A percentile compares a stretch with the other conserved stretches of the same genome.
Conservation (phyloP, 345 rosid species). For the Excoecaria cochinchinensis region DNA sequence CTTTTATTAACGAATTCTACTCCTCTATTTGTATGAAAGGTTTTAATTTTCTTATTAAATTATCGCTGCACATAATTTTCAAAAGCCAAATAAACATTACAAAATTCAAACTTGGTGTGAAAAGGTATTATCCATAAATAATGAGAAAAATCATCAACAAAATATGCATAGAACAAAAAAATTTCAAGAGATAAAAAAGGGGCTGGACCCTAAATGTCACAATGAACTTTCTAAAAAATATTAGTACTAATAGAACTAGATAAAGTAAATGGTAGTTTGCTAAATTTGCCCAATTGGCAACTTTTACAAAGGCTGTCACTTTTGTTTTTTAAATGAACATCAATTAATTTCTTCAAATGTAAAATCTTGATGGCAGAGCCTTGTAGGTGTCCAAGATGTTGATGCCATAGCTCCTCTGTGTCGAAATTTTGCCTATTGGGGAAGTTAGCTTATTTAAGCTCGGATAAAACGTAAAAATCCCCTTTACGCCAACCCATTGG, state of each 20-base stretch:
- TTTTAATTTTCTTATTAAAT: neutral
- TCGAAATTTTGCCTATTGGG: neutral
- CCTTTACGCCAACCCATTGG: too few relatives aligned
- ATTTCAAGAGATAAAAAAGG: neutral
- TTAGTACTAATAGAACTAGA: too few relatives aligned
- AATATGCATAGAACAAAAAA: neutral
- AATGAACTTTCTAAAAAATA: too few relatives aligned
- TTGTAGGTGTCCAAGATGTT: neutral
- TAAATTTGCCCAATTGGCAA: too few relatives aligned
- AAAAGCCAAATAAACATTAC: neutral
- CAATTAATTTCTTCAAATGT: neutral
- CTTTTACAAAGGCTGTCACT: neutral
- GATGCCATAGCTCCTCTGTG: neutral
- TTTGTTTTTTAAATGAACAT: neutral
- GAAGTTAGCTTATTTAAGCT: too few relatives aligned
- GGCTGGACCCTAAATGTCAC: too few relatives aligned
- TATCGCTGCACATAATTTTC: slow-evolving; percentile 5
- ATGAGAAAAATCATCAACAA: neutral
- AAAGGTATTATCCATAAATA: neutral
- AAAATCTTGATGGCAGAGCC: too few relatives aligned
- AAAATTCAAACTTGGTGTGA: neutral
- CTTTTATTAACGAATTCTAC: neutral
- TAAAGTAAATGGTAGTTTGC: too few relatives aligned
- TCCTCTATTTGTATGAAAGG: neutral
- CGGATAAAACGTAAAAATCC: too few relatives aligned